A percentile compares a stretch with the other conserved stretches of the same genome.
phyloP scores from a whole-genome alignment of 169 alveolate genomes.

The Cryptosporidium ubiquitum region DNA sequence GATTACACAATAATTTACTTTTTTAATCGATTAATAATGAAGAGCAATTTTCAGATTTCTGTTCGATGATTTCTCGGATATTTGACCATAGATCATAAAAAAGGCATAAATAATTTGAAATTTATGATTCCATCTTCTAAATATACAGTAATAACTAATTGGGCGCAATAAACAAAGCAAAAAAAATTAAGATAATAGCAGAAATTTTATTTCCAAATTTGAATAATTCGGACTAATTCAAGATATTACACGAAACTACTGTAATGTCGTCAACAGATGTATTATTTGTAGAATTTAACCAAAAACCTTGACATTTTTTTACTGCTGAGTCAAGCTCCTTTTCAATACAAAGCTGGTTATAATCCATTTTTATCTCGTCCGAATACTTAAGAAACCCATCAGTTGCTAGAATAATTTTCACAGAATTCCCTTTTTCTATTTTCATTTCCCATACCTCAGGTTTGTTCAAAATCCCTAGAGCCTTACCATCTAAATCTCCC shows the following conservation, averaged over 20 bases:
- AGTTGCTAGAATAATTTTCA: conserved; percentile 31
- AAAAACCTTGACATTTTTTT: conserved; percentile 41
- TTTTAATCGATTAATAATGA: not conserved
- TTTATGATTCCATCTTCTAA: not conserved
- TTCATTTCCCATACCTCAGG: conserved; percentile 72
- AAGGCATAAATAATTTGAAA: not conserved
- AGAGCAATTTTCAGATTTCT: not conserved
- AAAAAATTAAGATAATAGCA: not conserved
- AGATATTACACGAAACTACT: conserved; percentile 28
- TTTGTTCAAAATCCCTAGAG: conserved; percentile 17
- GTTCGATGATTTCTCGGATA: not conserved
- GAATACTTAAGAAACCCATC: conserved; percentile 56
- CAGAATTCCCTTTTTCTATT: not conserved
- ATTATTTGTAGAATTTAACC: conserved; percentile 43
- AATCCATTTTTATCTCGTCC: conserved; percentile 1
- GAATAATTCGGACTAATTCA: not conserved
- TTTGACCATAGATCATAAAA: not conserved
- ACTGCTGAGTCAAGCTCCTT: conserved; percentile 46
- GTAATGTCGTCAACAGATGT: conserved; percentile 70
- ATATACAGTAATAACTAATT: not conserved
- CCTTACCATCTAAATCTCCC: conserved; percentile 49
- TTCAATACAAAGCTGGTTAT: conserved; percentile 16
- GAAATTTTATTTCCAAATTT: not conserved
- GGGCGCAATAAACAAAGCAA: conserved; percentile 16
- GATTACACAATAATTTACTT: not conserved